phyloP scores from a whole-genome alignment of 169 alveolate species.

The Plasmodium gonderi region DNA sequence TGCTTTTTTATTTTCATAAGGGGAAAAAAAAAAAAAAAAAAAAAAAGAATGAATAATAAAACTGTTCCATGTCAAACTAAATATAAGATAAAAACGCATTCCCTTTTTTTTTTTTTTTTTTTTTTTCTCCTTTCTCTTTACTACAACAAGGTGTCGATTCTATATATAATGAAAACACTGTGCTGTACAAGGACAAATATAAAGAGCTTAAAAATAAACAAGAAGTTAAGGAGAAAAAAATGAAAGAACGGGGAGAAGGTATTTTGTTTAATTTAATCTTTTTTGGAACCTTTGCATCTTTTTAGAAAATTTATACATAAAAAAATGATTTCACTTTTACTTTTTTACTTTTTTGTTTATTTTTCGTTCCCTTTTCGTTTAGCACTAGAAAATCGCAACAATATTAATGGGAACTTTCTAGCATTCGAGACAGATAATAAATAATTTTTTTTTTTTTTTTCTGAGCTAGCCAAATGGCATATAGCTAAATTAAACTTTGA shows the following conservation, averaged over 20 bases:
- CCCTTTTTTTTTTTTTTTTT: no score
- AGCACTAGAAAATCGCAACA: conserved; percentile 23
- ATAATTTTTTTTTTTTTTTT: neutral
- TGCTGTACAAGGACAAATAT: conserved; percentile 37
- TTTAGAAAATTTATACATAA: neutral
- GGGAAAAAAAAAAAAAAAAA: neutral
- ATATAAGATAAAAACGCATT: no score
- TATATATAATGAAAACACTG: conserved; percentile 55
- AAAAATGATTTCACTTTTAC: neutral
- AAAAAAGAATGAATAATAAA: neutral
- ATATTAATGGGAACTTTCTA: conserved; percentile 38
- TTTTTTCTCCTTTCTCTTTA: neutral
- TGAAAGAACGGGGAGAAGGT: conserved; percentile 60
- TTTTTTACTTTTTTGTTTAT: neutral
- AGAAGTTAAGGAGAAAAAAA: conserved; percentile 8
- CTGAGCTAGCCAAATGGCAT: neutral
- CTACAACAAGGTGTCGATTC: conserved; percentile 44
- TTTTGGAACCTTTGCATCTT: no score
- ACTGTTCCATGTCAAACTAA: no score
- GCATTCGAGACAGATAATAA: conserved; percentile 16
- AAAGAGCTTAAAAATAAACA: conserved; percentile 26
- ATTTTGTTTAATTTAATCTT: neutral
- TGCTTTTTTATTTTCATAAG: neutral
- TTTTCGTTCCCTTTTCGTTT: neutral
- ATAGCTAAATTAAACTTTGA: neutral